Percentiles rank a stretch among this genome's conserved stretches.
These are phyloP conservation scores for Hymenoscyphus infarciens DNA, from an alignment of 2,329 filamentous ascomycete genomes.

Conservation along the genomic window DNA sequence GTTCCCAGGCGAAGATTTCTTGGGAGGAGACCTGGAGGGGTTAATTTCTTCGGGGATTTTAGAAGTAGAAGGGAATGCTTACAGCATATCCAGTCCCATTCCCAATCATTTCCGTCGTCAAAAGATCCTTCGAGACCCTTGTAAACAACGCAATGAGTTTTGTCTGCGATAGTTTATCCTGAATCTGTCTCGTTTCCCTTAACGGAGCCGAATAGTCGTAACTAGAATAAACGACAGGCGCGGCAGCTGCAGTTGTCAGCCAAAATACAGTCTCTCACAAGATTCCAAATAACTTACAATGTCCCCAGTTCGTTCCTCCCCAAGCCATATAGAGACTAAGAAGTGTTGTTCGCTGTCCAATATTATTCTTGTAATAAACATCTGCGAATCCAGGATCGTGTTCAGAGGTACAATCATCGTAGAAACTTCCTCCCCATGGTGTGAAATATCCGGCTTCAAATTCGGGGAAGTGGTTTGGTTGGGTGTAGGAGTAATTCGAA, in stretches of 20 bases:
- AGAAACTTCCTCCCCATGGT: constrained; percentile 50
- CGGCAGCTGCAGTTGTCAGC: constrained; percentile 34
- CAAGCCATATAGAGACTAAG: constrained; percentile 51
- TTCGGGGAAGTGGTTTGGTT: constrained; percentile 51
- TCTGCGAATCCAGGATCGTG: constrained; percentile 48
- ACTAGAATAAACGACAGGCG: constrained; percentile 47
- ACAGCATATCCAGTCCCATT: constrained; percentile 50
- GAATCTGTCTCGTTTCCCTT: constrained; percentile 50
- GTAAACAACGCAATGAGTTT: constrained; percentile 54
- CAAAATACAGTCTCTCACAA: not conserved
- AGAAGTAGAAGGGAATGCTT: constrained; percentile 7
- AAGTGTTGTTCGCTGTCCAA: constrained; percentile 47
- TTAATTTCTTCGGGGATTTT: not conserved
- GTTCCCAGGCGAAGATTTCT: constrained; percentile 47
- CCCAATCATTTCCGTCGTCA: constrained; percentile 51
- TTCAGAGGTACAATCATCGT: constrained; percentile 46
- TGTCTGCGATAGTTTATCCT: constrained; percentile 50
- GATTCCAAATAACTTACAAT: constrained; percentile 35
- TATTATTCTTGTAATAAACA: constrained; percentile 55
- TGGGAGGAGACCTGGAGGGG: constrained; percentile 22
- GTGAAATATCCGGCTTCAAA: constrained; percentile 53
- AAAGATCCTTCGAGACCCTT: constrained; percentile 46
- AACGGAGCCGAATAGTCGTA: constrained; percentile 48
- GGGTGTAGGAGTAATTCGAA: constrained; percentile 50
- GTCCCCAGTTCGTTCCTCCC: constrained; percentile 55